Conservation (phyloP, 2,329 filamentous ascomycete genomes). For the Aspergillus candidus region DNA sequence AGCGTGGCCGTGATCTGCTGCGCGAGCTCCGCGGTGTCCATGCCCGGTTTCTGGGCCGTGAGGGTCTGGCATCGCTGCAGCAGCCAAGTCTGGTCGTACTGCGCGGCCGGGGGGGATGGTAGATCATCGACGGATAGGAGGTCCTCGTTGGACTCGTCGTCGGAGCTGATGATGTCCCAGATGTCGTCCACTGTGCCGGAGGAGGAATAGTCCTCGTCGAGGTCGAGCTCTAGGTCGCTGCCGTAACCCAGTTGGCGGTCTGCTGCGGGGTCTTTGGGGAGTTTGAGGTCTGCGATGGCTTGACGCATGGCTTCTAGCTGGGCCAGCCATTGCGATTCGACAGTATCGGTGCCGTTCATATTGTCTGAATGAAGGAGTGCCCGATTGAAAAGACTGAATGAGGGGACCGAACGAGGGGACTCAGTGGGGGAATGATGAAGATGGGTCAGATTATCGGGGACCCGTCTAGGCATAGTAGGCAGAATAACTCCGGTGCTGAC, state of each 20-base stretch:
- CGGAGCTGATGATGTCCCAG: constrained; percentile 83
- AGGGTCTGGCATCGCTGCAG: constrained; percentile 61
- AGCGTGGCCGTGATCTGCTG: constrained; percentile 72
- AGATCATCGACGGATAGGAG: constrained; percentile 47
- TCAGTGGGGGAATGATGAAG: background rate
- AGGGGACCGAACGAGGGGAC: background rate
- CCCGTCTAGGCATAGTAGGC: too few species aligned
- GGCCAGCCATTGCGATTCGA: constrained; percentile 67
- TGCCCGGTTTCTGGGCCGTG: constrained; percentile 57
- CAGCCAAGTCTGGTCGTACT: constrained; percentile 65
- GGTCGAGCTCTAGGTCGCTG: constrained; percentile 49
- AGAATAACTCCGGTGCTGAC: too few species aligned
- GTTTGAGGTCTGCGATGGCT: constrained; percentile 67
- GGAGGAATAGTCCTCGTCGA: constrained; percentile 58
- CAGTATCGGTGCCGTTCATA: constrained; percentile 13
- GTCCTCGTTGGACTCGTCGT: constrained; percentile 61
- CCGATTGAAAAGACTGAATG: too few species aligned
- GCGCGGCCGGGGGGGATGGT: constrained; percentile 22
- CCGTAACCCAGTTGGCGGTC: constrained; percentile 41
- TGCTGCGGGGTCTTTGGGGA: constrained; percentile 46
- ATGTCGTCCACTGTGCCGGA: constrained; percentile 68
- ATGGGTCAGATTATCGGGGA: too few species aligned
- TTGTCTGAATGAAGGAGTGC: background rate
- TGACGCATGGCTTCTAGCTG: constrained; percentile 82
- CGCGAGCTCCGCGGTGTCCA: constrained; percentile 64